Conservation (phyloP, 495 filamentous ascomycete species). For the Penicillium desertorum region DNA sequence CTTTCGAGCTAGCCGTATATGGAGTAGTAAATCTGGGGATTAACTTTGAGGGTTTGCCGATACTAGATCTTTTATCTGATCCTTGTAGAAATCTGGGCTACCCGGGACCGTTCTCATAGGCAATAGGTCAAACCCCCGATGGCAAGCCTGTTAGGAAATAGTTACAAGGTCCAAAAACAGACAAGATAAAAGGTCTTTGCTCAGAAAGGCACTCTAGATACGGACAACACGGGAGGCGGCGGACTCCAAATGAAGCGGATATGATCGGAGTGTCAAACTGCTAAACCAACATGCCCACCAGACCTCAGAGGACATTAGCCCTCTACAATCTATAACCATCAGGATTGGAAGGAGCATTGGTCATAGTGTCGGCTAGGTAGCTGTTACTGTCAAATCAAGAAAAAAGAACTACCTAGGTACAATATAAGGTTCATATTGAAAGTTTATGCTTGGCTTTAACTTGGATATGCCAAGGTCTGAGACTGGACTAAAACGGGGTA, state of each 20-base stretch:
- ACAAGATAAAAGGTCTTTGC: neutral
- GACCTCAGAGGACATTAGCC: neutral
- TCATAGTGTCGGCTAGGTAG: neutral
- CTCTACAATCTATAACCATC: no score
- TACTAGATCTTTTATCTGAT: neutral
- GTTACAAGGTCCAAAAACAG: neutral
- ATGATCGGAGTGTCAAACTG: neutral
- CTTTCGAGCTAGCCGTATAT: conserved; percentile 2
- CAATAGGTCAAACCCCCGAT: neutral
- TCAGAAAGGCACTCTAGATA: neutral
- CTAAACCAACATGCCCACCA: neutral
- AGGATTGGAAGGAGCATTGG: neutral
- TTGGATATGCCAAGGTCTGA: conserved; percentile 5
- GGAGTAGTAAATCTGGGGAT: conserved; percentile 8
- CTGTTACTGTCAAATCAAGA: neutral
- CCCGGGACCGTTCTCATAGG: neutral
- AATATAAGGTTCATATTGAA: neutral
- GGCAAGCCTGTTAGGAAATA: neutral
- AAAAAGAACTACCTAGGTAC: neutral
- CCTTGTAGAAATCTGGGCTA: neutral
- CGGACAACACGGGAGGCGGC: neutral
- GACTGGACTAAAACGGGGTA: conserved; percentile 25
- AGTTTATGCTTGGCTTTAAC: conserved; percentile 4
- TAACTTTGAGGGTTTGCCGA: conserved; percentile 5
- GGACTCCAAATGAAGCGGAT: neutral